Percentiles rank a stretch among this genome's conserved stretches.
These are phyloP conservation scores for Aspergillus haitiensis DNA, from an alignment of 495 filamentous ascomycete species.

Conservation along the genomic window DNA sequence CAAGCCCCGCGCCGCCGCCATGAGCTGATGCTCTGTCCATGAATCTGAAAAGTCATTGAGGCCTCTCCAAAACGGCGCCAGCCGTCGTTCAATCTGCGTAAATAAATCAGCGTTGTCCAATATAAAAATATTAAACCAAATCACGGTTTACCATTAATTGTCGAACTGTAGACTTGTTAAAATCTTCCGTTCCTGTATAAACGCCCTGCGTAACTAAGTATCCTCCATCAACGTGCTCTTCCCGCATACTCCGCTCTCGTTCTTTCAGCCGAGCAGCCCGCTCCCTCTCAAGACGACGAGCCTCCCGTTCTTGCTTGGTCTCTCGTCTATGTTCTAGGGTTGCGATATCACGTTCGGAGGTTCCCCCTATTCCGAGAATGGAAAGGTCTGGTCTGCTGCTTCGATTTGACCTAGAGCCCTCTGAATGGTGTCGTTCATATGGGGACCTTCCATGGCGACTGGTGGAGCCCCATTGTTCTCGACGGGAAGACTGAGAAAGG, in stretches of 20 bases:
- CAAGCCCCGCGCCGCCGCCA: slow-evolving; percentile 84
- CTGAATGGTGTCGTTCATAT: slow-evolving; percentile 39
- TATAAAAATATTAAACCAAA: background rate
- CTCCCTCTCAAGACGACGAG: slow-evolving; percentile 80
- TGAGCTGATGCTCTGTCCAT: slow-evolving; percentile 92
- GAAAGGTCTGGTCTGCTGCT: slow-evolving; percentile 58
- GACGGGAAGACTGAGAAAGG: slow-evolving; percentile 31
- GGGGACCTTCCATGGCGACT: slow-evolving; percentile 37
- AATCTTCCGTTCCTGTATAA: slow-evolving; percentile 91
- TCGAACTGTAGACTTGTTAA: slow-evolving; percentile 83
- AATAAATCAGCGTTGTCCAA: slow-evolving; percentile 21
- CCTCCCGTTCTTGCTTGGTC: slow-evolving; percentile 89
- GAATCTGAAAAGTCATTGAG: slow-evolving; percentile 83
- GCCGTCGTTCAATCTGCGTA: slow-evolving; percentile 77
- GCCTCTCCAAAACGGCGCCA: slow-evolving; percentile 95
- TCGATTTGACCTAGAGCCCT: slow-evolving; percentile 47
- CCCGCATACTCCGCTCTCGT: slow-evolving; percentile 85
- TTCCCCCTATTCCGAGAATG: slow-evolving; percentile 52
- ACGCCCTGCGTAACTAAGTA: slow-evolving; percentile 92
- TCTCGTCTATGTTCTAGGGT: slow-evolving; percentile 64
- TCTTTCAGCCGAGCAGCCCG: slow-evolving; percentile 70
- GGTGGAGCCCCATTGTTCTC: slow-evolving; percentile 40
- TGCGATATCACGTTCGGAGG: slow-evolving; percentile 42
- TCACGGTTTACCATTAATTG: slow-evolving; percentile 75
- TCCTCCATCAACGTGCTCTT: slow-evolving; percentile 92